phyloP scores from a whole-genome alignment of 345 rosid species.

The Rhizophora apiculata region DNA sequence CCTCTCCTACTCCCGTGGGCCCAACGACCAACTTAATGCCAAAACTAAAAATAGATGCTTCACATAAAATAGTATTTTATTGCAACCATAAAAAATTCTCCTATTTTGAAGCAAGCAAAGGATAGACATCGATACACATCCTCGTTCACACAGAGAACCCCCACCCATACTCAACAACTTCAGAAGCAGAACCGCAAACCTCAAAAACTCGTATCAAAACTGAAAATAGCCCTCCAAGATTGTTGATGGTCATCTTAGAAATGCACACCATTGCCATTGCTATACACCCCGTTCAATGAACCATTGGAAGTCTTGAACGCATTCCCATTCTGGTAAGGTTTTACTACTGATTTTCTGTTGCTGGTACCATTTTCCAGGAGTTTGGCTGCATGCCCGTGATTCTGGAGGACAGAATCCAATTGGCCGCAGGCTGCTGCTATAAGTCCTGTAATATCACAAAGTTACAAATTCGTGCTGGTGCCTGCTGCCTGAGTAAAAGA shows the following conservation, averaged over 20 bases:
- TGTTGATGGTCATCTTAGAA: not conserved
- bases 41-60: too few species aligned
- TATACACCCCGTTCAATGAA: constrained; percentile 37
- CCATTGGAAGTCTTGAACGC: constrained; percentile 31
- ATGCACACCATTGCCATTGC: constrained; percentile 56
- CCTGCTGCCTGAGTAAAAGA: too few species aligned
- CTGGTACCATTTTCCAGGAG: constrained; percentile 36
- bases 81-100: too few species aligned
- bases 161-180: constrained; percentile 31
- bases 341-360: constrained; percentile 38
- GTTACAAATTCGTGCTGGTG: too few species aligned
- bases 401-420: constrained; percentile 41
- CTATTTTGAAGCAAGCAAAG: too few species aligned
- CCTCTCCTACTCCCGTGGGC: too few species aligned
- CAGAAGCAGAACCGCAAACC: constrained; percentile 31
- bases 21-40: too few species aligned
- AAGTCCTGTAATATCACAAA: constrained; percentile 41
- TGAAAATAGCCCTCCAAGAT: constrained; percentile 2
- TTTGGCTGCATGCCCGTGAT: constrained; percentile 32
- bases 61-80: too few species aligned
- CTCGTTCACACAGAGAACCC: too few species aligned
- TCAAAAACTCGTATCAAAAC: constrained; percentile 15
- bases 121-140: too few species aligned
- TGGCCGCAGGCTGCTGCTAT: constrained; percentile 67
- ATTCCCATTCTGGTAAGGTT: constrained; percentile 47